Evolutionary conservation across 805 yeast species (phyloP), one percentile per base, ranked within the genome.

Genomic region (Metschnikowia vanudenii): DNA sequence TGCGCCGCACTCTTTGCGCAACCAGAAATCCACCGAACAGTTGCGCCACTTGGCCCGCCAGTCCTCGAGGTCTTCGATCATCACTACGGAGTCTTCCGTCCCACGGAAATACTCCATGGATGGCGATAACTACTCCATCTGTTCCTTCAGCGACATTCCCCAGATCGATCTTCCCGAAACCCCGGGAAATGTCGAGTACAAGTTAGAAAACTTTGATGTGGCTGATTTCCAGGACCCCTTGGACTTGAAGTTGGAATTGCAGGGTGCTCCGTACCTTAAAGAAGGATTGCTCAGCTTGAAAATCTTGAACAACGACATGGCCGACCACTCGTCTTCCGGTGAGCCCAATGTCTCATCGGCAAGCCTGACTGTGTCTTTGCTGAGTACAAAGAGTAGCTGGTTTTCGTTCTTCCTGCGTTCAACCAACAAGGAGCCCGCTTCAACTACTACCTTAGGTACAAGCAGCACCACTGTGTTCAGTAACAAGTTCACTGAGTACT

Each of bases 181-280:
- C 16, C 47, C 51, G 19, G 49, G 45, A 20, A 50, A 48, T 3
- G 52, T 50, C 10, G 62, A 49, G 10, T 61, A 59, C 37, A 49
- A 50, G n/a, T 50, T 68, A 44, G 74, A 71, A 40, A 61, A 68
- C 45, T 73, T 72, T 41, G 62, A 70, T 50, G 65, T 67, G 13
- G 63, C 65, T 34, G 70, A 71, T 45, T 73, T 64, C 56, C 75
- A 72, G 53, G 78, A 70, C 52, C 74, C 74, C 28, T 75, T 73
- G 47, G 89, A 84, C 61, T 72, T 78, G 52, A 78, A 78, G 32
- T 68, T 84, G 47, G 90, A 83, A 57, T 68, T 81, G 38, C 75
- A 75, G 43, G 92, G 92, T 1, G 81, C 91, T 0, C 92, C 94
- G 1, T 85, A 88, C 80, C 74, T 82, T 46, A 83, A 85, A 59